These are phyloP conservation scores for Ciborinia camelliae DNA, from an alignment of 2,329 filamentous ascomycete genomes.

Conservation along the genomic window DNA sequence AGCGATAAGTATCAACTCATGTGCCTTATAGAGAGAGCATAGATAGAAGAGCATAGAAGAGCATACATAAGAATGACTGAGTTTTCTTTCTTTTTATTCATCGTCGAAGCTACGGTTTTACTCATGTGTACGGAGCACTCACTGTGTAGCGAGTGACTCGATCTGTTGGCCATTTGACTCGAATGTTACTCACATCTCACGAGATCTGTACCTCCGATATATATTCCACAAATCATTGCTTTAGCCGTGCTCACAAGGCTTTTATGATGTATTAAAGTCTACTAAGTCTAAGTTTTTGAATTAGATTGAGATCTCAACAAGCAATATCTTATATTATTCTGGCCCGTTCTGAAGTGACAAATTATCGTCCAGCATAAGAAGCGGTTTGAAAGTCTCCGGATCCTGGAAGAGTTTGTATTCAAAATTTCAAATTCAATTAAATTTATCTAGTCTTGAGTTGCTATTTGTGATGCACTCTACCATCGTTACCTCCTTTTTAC, in stretches of 20 bases:
- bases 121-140: too few relatives aligned
- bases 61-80: too few relatives aligned
- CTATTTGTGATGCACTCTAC: background rate
- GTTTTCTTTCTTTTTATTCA: background rate
- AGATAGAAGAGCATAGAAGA: background rate
- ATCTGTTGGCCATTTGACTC: background rate
- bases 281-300: background rate
- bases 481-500: background rate
- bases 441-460: background rate
- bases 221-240: background rate
- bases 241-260: background rate
- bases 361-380: background rate
- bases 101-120: background rate
- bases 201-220: background rate
- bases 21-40: too few relatives aligned
- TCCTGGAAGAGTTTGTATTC: too few relatives aligned
- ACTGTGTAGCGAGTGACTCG: too few relatives aligned
- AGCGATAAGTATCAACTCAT: background rate
- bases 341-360: too few relatives aligned
- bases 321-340: background rate
- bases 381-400: background rate
- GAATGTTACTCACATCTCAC: constrained; percentile 5
- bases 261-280: background rate
- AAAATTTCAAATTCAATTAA: background rate
- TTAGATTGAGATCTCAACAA: background rate